phyloP scores from a whole-genome alignment of 352 stramenopile species.

The Globisporangium apiculatum region DNA sequence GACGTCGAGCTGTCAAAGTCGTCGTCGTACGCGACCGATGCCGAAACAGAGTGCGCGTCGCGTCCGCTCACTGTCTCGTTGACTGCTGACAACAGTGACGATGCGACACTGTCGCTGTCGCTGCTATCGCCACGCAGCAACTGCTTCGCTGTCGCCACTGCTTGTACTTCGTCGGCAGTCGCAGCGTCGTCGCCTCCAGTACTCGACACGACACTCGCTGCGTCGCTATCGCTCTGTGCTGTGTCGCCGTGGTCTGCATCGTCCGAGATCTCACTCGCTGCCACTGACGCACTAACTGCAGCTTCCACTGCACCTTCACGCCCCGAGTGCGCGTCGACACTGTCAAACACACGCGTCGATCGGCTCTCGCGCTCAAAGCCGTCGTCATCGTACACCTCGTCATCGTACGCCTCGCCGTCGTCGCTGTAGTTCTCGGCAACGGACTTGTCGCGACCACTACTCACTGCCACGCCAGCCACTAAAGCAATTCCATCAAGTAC shows the following conservation, averaged over 20 bases:
- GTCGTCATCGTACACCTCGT: slow-evolving; percentile 29
- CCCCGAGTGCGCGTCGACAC: background rate
- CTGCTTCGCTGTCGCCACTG: background rate
- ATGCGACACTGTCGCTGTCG: background rate
- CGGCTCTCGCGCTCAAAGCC: slow-evolving; percentile 41
- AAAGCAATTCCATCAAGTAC: background rate
- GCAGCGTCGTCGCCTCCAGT: background rate
- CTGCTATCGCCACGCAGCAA: background rate
- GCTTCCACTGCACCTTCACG: too few species aligned
- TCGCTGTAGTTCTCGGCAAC: background rate
- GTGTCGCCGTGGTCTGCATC: slow-evolving; percentile 4
- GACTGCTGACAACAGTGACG: background rate
- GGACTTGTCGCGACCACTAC: too few species aligned
- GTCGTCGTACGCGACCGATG: slow-evolving; percentile 17
- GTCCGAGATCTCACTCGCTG: slow-evolving; percentile 4
- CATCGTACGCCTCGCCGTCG: slow-evolving; percentile 17
- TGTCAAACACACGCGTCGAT: slow-evolving; percentile 1
- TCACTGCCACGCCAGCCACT: background rate
- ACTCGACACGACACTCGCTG: background rate
- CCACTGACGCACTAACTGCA: background rate
- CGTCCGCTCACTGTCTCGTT: background rate
- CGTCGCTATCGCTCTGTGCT: background rate
- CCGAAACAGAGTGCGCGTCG: background rate
- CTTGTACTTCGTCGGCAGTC: background rate
- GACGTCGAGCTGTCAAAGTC: slow-evolving; percentile 31